Conservation (phyloP, 148 eudicot genomes). For the Polygonum maritimum region DNA sequence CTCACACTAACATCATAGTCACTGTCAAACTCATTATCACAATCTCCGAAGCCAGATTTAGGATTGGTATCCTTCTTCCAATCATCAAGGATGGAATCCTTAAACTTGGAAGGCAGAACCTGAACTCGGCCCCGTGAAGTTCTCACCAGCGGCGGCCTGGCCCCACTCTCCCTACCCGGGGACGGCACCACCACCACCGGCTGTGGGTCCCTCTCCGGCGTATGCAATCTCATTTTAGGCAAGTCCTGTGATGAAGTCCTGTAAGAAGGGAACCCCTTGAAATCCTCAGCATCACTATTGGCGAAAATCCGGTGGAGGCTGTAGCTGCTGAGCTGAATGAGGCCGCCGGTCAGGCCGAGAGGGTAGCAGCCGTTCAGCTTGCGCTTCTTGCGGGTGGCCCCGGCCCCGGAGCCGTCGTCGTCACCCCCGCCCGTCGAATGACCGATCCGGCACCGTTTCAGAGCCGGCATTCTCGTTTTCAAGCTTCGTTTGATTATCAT, state of each 20-base stretch:
- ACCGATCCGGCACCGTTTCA: constrained; percentile 61
- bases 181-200: neutral
- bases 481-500: constrained; percentile 91
- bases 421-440: constrained; percentile 44
- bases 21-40: constrained; percentile 14
- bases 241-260: constrained; percentile 24
- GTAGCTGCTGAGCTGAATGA: constrained; percentile 43
- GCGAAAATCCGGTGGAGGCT: constrained; percentile 24
- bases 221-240: constrained; percentile 11
- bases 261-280: constrained; percentile 12
- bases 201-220: constrained; percentile 11
- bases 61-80: constrained; percentile 83
- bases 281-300: constrained; percentile 17
- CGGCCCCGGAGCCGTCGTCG: constrained; percentile 27
- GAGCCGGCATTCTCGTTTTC: constrained; percentile 84
- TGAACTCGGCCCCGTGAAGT: constrained; percentile 89
- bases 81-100: constrained; percentile 86
- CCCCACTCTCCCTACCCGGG: constrained; percentile 17
- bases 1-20: constrained; percentile 16
- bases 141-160: constrained; percentile 65
- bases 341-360: constrained; percentile 58
- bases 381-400: constrained; percentile 28
- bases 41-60: constrained; percentile 24
- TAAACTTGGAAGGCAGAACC: constrained; percentile 86
- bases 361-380: constrained; percentile 48